Percentiles rank a stretch among this genome's conserved stretches.
These are phyloP conservation scores for Alternaria hordeiaustralica DNA, from an alignment of 2,329 filamentous ascomycete genomes.

Conservation along the genomic window DNA sequence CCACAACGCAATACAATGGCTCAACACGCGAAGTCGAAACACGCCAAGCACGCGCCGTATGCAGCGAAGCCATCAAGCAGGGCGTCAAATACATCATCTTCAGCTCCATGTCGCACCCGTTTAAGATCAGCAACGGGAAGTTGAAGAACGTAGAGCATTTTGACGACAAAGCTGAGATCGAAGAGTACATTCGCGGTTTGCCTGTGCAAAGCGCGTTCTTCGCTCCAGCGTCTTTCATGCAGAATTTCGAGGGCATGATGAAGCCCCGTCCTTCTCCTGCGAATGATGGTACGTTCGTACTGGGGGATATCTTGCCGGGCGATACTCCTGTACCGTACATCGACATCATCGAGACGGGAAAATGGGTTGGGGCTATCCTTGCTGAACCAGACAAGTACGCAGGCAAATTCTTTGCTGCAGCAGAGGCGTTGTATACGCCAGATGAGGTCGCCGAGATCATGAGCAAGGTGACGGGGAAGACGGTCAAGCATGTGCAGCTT, in stretches of 20 bases:
- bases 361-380: conserved; percentile 52
- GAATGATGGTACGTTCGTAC: conserved; percentile 35
- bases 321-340: conserved; percentile 51
- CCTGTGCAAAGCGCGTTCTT: conserved; percentile 61
- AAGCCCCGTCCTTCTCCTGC: conserved; percentile 17
- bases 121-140: conserved; percentile 40
- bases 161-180: conserved; percentile 64
- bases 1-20: conserved; percentile 33
- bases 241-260: conserved; percentile 48
- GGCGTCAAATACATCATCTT: conserved; percentile 51
- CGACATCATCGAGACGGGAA: conserved; percentile 56
- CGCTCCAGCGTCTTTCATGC: conserved; percentile 63
- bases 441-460: conserved; percentile 52
- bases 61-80: conserved; percentile 41
- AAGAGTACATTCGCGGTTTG: conserved; percentile 59
- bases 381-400: conserved; percentile 53
- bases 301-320: conserved; percentile 17
- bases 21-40: conserved; percentile 35
- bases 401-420: conserved; percentile 55
- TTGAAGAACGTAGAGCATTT: conserved; percentile 56
- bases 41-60: conserved; percentile 31
- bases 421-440: conserved; percentile 49
- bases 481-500: conserved; percentile 30
- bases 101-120: conserved; percentile 39
- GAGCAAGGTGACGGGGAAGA: conserved; percentile 50